Evolutionary conservation across 1,139 yeast genomes (phyloP).

Genomic region (Yamadazyma songkhlaensis): DNA sequence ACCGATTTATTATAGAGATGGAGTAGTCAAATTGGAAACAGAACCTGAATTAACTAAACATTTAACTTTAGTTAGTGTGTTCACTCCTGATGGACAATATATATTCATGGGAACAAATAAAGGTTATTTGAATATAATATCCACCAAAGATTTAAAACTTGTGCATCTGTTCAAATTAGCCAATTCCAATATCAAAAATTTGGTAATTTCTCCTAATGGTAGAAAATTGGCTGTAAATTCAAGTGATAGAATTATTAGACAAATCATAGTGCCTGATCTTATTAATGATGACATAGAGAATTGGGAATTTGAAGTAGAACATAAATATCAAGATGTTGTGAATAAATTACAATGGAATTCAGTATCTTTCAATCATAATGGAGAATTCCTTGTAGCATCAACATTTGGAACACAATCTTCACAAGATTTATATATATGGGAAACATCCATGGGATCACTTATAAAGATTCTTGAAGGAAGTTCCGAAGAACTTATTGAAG

Average conservation of each 20-base stretch:
- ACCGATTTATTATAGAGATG: conserved; percentile 52
- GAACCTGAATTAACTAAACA: conserved; percentile 20
- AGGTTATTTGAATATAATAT: conserved; percentile 67
- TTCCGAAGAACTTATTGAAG: conserved; percentile 79
- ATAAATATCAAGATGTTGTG: conserved; percentile 87
- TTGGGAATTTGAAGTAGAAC: conserved; percentile 69
- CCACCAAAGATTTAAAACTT: conserved; percentile 23
- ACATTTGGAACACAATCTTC: conserved; percentile 76
- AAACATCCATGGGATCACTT: conserved; percentile 80
- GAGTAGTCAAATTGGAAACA: conserved; percentile 26
- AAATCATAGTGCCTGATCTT: conserved; percentile 55
- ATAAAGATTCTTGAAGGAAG: conserved; percentile 91
- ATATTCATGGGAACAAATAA: conserved; percentile 75
- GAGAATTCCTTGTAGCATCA: conserved; percentile 84
- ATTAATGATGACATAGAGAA: conserved; percentile 27
- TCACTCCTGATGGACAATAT: conserved; percentile 47
- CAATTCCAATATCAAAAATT: conserved; percentile 68
- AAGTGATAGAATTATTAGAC: conserved; percentile 80
- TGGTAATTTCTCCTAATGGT: conserved; percentile 65
- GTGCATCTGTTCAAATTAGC: conserved; percentile 57
- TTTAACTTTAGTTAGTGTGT: conserved; percentile 32
- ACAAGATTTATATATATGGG: conserved; percentile 93
- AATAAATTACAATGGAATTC: conserved; percentile 89
- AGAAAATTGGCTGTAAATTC: conserved; percentile 72
- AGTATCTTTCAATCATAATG: conserved; percentile 70